Evolutionary conservation across 169 alveolate genomes (phyloP).

Genomic region (Besnoitia besnoiti): DNA sequence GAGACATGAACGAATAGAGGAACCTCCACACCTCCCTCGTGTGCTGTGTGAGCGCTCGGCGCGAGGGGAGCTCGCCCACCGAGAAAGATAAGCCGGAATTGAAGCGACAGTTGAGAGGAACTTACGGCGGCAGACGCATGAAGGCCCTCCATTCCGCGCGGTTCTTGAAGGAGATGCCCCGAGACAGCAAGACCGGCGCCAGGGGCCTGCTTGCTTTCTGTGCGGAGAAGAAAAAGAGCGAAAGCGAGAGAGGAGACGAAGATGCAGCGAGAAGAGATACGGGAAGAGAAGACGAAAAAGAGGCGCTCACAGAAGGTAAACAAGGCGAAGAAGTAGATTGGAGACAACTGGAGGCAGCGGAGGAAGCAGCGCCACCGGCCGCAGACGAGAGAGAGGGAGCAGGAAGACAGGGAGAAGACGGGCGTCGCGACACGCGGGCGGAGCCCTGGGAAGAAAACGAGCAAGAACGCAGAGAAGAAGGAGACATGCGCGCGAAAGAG

Average conservation of each 20-base stretch:
- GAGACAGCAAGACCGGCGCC: background rate
- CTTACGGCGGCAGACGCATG: constrained; percentile 4
- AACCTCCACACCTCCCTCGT: background rate
- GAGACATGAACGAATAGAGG: background rate
- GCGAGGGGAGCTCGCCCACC: background rate
- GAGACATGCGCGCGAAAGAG: background rate
- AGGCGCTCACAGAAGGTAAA: background rate
- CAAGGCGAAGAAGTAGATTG: background rate
- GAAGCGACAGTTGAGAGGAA: no score
- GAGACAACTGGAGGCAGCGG: background rate
- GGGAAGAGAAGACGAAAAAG: background rate
- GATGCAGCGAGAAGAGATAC: background rate
- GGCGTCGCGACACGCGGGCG: no score
- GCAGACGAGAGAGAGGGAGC: background rate
- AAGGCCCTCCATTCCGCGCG: constrained; percentile 22
- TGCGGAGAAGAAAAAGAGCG: background rate
- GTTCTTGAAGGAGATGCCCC: background rate
- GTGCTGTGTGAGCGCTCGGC: background rate
- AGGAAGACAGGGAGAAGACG: background rate
- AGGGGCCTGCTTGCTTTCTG: background rate
- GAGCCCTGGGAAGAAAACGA: background rate
- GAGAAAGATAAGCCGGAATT: background rate
- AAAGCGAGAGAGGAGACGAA: background rate
- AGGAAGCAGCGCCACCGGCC: background rate
- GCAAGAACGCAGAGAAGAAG: background rate